These are phyloP conservation scores for Pseudozyma flocculosa DNA, from an alignment of 1,284 basidiomycete species.

Conservation along the genomic window DNA sequence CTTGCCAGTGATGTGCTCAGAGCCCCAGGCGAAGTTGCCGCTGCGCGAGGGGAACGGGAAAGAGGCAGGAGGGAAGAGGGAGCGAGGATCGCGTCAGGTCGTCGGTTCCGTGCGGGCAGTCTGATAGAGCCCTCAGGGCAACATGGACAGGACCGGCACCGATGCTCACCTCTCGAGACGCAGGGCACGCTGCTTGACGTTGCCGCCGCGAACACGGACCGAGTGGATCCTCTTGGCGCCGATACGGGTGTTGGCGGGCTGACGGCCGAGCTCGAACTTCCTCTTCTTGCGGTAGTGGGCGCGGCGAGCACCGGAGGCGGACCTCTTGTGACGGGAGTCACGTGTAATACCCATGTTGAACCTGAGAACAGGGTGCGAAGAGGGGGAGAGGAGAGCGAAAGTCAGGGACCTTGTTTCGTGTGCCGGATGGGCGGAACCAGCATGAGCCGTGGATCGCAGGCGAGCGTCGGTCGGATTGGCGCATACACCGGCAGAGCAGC, in stretches of 20 bases:
- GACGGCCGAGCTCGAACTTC: constrained; percentile 57
- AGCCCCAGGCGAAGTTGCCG: constrained; percentile 58
- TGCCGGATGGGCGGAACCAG: too few species aligned
- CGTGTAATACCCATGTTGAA: constrained; percentile 58
- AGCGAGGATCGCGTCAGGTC: too few species aligned
- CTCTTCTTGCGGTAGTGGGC: constrained; percentile 58
- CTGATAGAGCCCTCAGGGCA: too few species aligned
- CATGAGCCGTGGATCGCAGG: too few species aligned
- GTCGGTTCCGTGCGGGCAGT: too few species aligned
- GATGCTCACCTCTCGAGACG: constrained; percentile 42
- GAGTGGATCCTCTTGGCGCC: constrained; percentile 58
- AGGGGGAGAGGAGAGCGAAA: constrained; percentile 2
- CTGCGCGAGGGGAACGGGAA: too few species aligned
- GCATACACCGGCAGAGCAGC: too few species aligned
- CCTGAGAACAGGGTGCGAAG: constrained; percentile 13
- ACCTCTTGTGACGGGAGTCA: constrained; percentile 58
- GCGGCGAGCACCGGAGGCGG: constrained; percentile 55
- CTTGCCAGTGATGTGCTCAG: constrained; percentile 58
- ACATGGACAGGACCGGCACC: too few species aligned
- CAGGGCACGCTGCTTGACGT: constrained; percentile 57
- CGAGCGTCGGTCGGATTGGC: too few species aligned
- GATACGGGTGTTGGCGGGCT: constrained; percentile 58
- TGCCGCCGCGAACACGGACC: constrained; percentile 56
- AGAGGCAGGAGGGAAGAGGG: too few species aligned
- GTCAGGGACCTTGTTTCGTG: constrained; percentile 8